Percentiles rank a stretch among this genome's conserved stretches.
Evolutionary conservation across 2,329 filamentous ascomycete genomes (phyloP).

Genomic region (Tolypocladium nubicola): DNA sequence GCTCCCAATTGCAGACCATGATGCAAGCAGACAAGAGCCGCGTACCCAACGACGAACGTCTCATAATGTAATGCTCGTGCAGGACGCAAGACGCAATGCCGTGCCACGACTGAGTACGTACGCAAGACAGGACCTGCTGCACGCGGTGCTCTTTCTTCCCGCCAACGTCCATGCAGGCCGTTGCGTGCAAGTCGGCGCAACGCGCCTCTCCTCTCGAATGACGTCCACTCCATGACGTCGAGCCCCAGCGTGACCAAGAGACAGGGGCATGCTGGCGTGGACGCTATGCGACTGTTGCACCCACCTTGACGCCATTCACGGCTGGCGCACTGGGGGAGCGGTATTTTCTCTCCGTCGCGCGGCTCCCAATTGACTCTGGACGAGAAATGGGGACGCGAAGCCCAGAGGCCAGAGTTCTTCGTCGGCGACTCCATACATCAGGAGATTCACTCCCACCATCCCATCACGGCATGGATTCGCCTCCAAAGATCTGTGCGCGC

Average conservation of each 20-base stretch:
- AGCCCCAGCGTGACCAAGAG: constrained; percentile 8
- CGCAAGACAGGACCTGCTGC: neutral
- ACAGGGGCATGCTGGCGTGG: constrained; percentile 5
- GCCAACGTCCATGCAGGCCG: neutral
- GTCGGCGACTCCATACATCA: neutral
- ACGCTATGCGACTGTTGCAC: neutral
- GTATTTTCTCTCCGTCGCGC: neutral
- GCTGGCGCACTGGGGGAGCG: neutral
- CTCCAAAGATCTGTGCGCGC: neutral
- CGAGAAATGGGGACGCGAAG: neutral
- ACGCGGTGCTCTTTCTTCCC: neutral
- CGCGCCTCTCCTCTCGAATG: neutral
- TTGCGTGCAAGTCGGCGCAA: neutral
- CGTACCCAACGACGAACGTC: constrained; percentile 1
- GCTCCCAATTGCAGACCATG: neutral
- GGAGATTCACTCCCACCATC: neutral
- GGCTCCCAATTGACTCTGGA: neutral
- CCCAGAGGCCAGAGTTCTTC: neutral
- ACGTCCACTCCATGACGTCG: constrained; percentile 11
- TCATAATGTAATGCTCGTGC: neutral
- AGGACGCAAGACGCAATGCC: neutral
- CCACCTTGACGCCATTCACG: neutral
- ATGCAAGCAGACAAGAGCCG: constrained; percentile 6
- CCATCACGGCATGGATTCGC: neutral
- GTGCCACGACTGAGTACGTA: neutral